Conservation (phyloP, 176 grass and related monocot species). For the Juncus inflexus region DNA sequence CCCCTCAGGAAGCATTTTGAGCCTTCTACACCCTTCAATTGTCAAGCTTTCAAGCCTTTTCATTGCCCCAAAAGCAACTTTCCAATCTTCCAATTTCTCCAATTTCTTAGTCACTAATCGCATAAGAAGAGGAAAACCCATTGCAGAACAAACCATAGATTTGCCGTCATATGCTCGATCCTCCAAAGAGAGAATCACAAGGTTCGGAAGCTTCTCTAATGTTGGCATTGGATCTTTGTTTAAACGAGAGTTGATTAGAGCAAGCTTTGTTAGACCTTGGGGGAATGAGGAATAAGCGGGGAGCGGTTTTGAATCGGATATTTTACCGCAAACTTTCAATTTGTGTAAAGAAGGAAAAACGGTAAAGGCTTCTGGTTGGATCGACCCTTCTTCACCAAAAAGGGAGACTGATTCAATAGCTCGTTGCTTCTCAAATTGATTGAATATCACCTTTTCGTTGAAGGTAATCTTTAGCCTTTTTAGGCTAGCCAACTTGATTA, state of each 20-base stretch:
- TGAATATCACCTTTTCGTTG: constrained; percentile 20
- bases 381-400: constrained; percentile 21
- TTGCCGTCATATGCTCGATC: constrained; percentile 32
- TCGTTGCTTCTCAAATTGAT: constrained; percentile 33
- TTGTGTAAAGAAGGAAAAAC: constrained; percentile 28
- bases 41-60: constrained; percentile 35
- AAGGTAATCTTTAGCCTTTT: constrained; percentile 28
- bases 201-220: constrained; percentile 31
- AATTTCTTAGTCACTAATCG: constrained; percentile 45
- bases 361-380: constrained; percentile 25
- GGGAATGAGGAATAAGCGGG: constrained; percentile 22
- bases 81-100: constrained; percentile 36
- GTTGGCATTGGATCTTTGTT: constrained; percentile 30
- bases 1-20: constrained; percentile 32
- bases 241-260: constrained; percentile 23
- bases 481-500: constrained; percentile 14
- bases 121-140: constrained; percentile 38
- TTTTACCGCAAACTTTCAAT: constrained; percentile 29
- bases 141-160: constrained; percentile 28
- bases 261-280: constrained; percentile 25
- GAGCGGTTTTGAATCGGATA: constrained; percentile 26
- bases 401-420: constrained; percentile 25
- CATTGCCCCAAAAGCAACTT: constrained; percentile 34
- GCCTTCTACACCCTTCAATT: constrained; percentile 37
- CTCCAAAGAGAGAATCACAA: constrained; percentile 28